Percentiles rank a stretch among this genome's conserved stretches.
Conservation (phyloP, 2,329 filamentous ascomycete genomes). For the Chrysoporthe puriensis region DNA sequence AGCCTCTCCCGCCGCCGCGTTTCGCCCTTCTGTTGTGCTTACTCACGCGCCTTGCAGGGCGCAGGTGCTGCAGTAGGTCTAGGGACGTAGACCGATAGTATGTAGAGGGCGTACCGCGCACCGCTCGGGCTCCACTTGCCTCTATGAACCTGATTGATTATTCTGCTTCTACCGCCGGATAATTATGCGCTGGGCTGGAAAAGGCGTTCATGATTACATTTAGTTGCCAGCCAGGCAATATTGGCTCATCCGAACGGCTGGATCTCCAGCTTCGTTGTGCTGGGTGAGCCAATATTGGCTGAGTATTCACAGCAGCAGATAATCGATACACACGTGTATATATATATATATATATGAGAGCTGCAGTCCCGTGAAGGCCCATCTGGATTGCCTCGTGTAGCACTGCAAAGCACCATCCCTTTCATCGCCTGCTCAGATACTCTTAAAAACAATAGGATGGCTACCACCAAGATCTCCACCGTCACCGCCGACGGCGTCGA, state of each 20-base stretch:
- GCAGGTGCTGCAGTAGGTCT: not conserved
- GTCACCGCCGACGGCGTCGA: slow-evolving; percentile 41
- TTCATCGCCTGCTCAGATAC: too few species aligned
- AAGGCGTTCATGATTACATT: not conserved
- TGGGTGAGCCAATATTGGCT: not conserved
- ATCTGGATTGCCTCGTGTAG: too few species aligned
- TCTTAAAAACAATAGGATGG: not conserved
- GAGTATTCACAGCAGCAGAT: not conserved
- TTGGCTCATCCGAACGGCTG: not conserved
- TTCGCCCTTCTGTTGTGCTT: not conserved
- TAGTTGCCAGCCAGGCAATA: not conserved
- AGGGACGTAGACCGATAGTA: not conserved
- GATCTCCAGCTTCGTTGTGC: too few species aligned
- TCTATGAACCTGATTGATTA: not conserved
- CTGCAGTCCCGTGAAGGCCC: not conserved
- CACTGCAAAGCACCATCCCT: too few species aligned
- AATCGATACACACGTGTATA: not conserved
- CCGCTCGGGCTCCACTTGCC: too few species aligned
- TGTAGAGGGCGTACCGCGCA: too few species aligned
- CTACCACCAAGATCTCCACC: slow-evolving; percentile 28
- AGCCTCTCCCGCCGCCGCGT: not conserved
- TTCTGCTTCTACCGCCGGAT: not conserved
- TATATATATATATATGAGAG: not conserved
- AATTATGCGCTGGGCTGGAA: not conserved
- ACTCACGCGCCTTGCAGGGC: not conserved